Conservation (phyloP, 805 yeast genomes). For the Lipomyces kockii region DNA sequence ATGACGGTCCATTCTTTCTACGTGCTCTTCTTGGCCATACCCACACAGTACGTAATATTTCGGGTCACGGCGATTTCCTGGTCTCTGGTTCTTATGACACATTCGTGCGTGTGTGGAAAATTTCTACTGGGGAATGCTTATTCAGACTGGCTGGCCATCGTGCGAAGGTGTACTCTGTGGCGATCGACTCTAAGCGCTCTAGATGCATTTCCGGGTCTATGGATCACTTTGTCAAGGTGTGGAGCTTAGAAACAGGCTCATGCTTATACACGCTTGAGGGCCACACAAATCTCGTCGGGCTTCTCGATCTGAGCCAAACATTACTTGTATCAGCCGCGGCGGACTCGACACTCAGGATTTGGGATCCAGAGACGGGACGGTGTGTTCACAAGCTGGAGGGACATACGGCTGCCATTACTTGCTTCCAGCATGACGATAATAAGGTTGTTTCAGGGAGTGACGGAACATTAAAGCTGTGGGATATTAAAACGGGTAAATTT, state of each 20-base stretch:
- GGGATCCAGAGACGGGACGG: constrained; percentile 81
- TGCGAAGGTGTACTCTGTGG: constrained; percentile 87
- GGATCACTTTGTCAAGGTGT: constrained; percentile 84
- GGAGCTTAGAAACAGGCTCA: constrained; percentile 83
- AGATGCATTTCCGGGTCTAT: constrained; percentile 89
- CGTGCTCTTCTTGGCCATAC: constrained; percentile 75
- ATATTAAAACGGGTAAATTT: constrained; percentile 73
- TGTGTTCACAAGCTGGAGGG: constrained; percentile 73
- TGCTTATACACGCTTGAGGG: constrained; percentile 76
- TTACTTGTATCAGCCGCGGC: constrained; percentile 93
- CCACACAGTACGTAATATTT: constrained; percentile 80
- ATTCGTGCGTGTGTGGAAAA: constrained; percentile 90
- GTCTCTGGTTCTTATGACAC: constrained; percentile 91
- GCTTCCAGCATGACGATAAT: constrained; percentile 87
- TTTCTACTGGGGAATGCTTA: constrained; percentile 71
- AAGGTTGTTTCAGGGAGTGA: constrained; percentile 88
- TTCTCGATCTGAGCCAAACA: constrained; percentile 74
- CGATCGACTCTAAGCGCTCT: constrained; percentile 72
- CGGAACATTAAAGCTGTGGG: constrained; percentile 85
- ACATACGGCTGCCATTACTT: constrained; percentile 85
- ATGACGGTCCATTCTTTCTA: constrained; percentile 64
- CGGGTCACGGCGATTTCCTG: constrained; percentile 81
- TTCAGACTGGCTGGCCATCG: constrained; percentile 53
- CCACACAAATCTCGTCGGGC: constrained; percentile 87
- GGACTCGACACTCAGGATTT: constrained; percentile 85